Conservation (phyloP, 1,284 basidiomycete species). For the Chalciporus sp. region DNA sequence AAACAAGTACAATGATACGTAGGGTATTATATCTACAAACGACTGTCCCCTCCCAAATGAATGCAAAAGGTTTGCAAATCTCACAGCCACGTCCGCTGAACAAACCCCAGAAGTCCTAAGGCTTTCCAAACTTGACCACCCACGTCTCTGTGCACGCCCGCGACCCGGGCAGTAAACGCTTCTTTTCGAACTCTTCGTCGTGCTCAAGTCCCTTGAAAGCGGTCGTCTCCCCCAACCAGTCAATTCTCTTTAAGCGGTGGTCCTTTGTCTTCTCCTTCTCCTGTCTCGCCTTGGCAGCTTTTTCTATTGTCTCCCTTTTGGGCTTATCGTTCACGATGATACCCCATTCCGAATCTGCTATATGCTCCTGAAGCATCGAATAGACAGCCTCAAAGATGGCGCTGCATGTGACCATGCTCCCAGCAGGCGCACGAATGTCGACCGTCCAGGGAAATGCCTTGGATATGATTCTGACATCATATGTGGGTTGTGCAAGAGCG, state of each 20-base stretch:
- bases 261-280: constrained; percentile 26
- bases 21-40: neutral
- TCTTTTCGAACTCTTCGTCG: constrained; percentile 54
- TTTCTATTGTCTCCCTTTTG: constrained; percentile 40
- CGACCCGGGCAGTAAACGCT: constrained; percentile 46
- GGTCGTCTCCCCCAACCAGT: constrained; percentile 56
- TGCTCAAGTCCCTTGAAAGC: constrained; percentile 60
- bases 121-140: constrained; percentile 38
- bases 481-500: constrained; percentile 38
- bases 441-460: constrained; percentile 62
- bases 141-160: constrained; percentile 38
- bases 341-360: constrained; percentile 66
- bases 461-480: constrained; percentile 51
- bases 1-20: neutral
- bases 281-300: constrained; percentile 37
- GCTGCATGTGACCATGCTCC: constrained; percentile 47
- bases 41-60: no score
- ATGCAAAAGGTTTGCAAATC: neutral
- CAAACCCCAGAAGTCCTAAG: constrained; percentile 9
- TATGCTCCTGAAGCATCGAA: constrained; percentile 47
- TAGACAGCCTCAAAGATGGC: constrained; percentile 56
- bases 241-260: constrained; percentile 49
- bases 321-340: constrained; percentile 46
- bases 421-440: constrained; percentile 44
- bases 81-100: neutral